These are phyloP conservation scores for Botrytis hyacinthi DNA, from an alignment of 2,329 filamentous ascomycete species.

Conservation along the genomic window DNA sequence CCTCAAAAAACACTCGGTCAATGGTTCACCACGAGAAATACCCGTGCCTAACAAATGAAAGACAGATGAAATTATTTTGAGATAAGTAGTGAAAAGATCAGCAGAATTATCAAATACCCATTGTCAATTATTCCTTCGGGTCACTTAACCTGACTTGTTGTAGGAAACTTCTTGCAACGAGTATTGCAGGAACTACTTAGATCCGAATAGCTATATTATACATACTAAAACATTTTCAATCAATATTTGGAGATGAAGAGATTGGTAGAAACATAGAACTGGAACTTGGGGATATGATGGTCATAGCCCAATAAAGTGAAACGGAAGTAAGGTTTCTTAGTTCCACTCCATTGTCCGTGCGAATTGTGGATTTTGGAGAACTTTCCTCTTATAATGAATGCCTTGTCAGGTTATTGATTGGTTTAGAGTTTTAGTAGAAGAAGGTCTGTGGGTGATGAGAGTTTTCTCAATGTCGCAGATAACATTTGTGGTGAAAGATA, in stretches of 20 bases:
- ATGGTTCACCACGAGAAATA: neutral
- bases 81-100: slow-evolving; percentile 3
- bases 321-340: neutral
- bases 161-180: neutral
- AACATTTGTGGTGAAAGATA: neutral
- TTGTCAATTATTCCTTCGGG: neutral
- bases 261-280: neutral
- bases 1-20: neutral
- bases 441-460: neutral
- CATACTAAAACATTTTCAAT: neutral
- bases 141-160: neutral
- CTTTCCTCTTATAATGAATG: neutral
- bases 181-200: neutral
- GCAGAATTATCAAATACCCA: neutral
- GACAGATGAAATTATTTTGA: slow-evolving; percentile 4
- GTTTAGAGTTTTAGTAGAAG: neutral
- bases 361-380: neutral
- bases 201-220: neutral
- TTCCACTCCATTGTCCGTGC: slow-evolving; percentile 8
- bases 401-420: slow-evolving; percentile 8
- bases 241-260: neutral
- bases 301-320: slow-evolving; percentile 14
- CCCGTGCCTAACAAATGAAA: slow-evolving; percentile 10
- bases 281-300: slow-evolving; percentile 6
- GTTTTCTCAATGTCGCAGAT: slow-evolving; percentile 5